These are phyloP conservation scores for Phytopythium sindhum DNA, from an alignment of 352 stramenopile species.

Conservation along the genomic window DNA sequence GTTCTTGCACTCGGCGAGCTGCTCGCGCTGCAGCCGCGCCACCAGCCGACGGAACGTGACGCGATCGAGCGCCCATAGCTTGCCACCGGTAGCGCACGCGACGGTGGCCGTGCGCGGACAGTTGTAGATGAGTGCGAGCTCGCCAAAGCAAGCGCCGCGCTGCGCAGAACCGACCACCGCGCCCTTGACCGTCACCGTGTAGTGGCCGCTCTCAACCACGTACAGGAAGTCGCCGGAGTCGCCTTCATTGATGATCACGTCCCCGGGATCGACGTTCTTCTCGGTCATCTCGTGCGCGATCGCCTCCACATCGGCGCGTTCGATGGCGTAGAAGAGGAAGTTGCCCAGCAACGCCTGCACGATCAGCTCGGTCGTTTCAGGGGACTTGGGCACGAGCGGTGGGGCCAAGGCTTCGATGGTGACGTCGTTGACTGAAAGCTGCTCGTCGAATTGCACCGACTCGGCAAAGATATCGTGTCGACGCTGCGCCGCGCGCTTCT, in stretches of 20 bases:
- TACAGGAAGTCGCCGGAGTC: conserved; percentile 80
- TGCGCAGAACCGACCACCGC: conserved; percentile 71
- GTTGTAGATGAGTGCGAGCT: conserved; percentile 96
- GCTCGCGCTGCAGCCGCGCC: conserved; percentile 65
- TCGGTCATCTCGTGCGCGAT: conserved; percentile 55
- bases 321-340: conserved; percentile 67
- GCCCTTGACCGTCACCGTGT: conserved; percentile 85
- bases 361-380: conserved; percentile 45
- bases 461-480: conserved; percentile 73
- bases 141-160: conserved; percentile 89
- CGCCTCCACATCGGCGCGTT: conserved; percentile 40
- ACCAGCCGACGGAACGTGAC: conserved; percentile 85
- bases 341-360: conserved; percentile 58
- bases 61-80: conserved; percentile 85
- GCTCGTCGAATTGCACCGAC: conserved; percentile 56
- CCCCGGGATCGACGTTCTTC: conserved; percentile 28
- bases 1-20: conserved; percentile 63
- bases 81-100: conserved; percentile 34
- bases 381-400: conserved; percentile 33
- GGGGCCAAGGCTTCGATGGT: neutral
- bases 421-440: neutral
- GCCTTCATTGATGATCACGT: conserved; percentile 62
- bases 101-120: conserved; percentile 92
- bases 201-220: conserved; percentile 75
- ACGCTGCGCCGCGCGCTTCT: conserved; percentile 57